phyloP scores from a whole-genome alignment of 768 basidiomycete species.

The Symmetrospora coprosmae region DNA sequence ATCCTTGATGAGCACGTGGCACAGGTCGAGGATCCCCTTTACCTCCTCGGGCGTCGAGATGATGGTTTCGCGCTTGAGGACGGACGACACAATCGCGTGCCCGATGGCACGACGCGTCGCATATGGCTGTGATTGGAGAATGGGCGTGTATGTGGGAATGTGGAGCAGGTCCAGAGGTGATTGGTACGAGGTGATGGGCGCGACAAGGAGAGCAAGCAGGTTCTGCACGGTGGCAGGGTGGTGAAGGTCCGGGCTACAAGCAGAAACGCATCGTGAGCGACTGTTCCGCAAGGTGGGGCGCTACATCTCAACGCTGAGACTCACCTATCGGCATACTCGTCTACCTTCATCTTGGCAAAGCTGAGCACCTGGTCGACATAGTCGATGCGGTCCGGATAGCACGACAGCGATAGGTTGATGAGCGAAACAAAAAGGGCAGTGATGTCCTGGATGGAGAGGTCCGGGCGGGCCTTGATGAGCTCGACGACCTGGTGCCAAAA shows the following conservation, averaged over 20 bases:
- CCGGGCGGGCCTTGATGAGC: conserved; percentile 94
- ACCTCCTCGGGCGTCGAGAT: conserved; percentile 90
- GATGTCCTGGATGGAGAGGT: conserved; percentile 91
- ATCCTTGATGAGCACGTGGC: conserved; percentile 81
- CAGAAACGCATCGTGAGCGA: not conserved
- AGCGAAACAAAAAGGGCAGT: conserved; percentile 90
- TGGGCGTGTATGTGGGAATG: conserved; percentile 70
- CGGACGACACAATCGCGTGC: conserved; percentile 82
- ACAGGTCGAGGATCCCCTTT: conserved; percentile 78
- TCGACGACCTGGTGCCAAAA: conserved; percentile 98
- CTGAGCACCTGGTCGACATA: conserved; percentile 91
- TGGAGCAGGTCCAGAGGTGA: conserved; percentile 95
- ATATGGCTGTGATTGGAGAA: conserved; percentile 74
- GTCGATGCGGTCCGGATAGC: conserved; percentile 91
- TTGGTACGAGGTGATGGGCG: conserved; percentile 90
- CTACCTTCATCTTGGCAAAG: conserved; percentile 72
- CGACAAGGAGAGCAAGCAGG: conserved; percentile 76
- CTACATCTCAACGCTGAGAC: not conserved
- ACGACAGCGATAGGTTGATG: conserved; percentile 84
- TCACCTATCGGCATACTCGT: conserved; percentile 44
- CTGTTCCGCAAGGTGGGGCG: not conserved
- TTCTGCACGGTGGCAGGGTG: conserved; percentile 72
- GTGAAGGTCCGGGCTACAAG: conserved; percentile 71
- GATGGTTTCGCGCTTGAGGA: conserved; percentile 90
- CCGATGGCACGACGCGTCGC: conserved; percentile 80